Conservation (phyloP, 1,284 basidiomycete species). For the Cystobasidium sp. region DNA sequence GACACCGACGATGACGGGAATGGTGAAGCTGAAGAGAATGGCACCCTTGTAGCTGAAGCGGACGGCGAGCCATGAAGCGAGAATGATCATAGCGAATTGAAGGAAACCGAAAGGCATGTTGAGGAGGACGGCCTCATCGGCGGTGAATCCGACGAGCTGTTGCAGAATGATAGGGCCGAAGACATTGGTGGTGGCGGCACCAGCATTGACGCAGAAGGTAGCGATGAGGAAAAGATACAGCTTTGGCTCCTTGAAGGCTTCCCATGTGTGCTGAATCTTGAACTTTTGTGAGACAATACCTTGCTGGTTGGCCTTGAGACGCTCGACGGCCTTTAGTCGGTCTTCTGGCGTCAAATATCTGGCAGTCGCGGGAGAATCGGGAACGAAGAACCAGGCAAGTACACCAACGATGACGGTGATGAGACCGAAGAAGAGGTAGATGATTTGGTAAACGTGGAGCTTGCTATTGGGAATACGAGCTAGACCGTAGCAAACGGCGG, state of each 20-base stretch:
- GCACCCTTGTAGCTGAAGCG: slow-evolving; percentile 23
- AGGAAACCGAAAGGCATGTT: slow-evolving; percentile 58
- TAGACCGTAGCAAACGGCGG: slow-evolving; percentile 43
- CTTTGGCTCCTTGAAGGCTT: slow-evolving; percentile 57
- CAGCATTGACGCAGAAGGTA: slow-evolving; percentile 46
- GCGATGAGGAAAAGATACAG: slow-evolving; percentile 56
- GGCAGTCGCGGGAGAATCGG: slow-evolving; percentile 55
- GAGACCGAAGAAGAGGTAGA: slow-evolving; percentile 57
- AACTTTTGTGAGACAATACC: slow-evolving; percentile 56
- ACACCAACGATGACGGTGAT: slow-evolving; percentile 56
- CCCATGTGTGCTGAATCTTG: slow-evolving; percentile 57
- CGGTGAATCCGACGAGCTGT: slow-evolving; percentile 55
- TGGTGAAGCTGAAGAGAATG: slow-evolving; percentile 39
- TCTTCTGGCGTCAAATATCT: slow-evolving; percentile 58
- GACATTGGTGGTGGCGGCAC: slow-evolving; percentile 44
- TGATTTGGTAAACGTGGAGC: slow-evolving; percentile 56
- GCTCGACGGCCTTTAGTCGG: slow-evolving; percentile 57
- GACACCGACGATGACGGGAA: slow-evolving; percentile 54
- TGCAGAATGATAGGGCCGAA: slow-evolving; percentile 55
- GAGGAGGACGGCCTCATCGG: slow-evolving; percentile 55
- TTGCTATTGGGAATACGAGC: slow-evolving; percentile 49
- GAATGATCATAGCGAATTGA: slow-evolving; percentile 40
- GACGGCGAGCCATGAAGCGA: slow-evolving; percentile 34
- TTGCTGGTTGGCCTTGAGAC: slow-evolving; percentile 59
- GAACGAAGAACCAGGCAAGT: slow-evolving; percentile 51